Evolutionary conservation across 352 stramenopile genomes (phyloP), one percentile per base, ranked within the genome.

Genomic region (Pythium vanterpoolii): DNA sequence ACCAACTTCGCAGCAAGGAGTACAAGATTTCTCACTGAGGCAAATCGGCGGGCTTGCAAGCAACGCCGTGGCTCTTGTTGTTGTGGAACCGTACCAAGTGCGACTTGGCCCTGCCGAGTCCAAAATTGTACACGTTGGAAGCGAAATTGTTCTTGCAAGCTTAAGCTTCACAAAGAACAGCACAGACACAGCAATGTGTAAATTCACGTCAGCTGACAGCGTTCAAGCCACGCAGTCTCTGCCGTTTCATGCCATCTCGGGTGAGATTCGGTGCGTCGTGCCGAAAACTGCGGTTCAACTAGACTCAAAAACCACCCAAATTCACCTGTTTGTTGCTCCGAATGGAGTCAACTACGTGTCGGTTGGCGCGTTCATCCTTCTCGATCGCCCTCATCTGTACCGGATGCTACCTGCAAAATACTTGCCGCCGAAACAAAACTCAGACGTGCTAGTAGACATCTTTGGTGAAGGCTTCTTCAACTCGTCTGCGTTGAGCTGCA

Each of bases 391-490:
- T 27, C 54, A 60, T 19, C n/a, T 60, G 9, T 26, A 64, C 27
- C 45, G 54, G 9, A 5, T 69, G 4, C 39, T 14, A 33, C 61
- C 61, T 16, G 21, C 47, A 5, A 40, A 11, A 6, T 40, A 38
- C 26, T 5, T 56, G 5, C 8, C 23, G 27, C 8, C 21, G 3
- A 43, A 23, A 11, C 13, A 5, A 21, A 58, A 56, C n/a, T 31
- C 28, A 5, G 40, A 47, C 14, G 16, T 53, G 0, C 21, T 23
- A 19, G 21, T 68, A 6, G 34, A 57, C 5, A 51, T 65, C 5
- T 53, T 54, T 30, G 60, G 60, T n/a, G 16, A 38, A 48, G 52
- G 46, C n/a, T 69, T 69, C 23, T 16, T 55, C 9, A 69, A 69
- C 21, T 24, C 43, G 5, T 50, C 46, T 5, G 16, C 42, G 23